Percentiles rank a stretch among this genome's conserved stretches.
Evolutionary conservation across 1,284 basidiomycete species (phyloP).

Genomic region (Earliella scabrosa): DNA sequence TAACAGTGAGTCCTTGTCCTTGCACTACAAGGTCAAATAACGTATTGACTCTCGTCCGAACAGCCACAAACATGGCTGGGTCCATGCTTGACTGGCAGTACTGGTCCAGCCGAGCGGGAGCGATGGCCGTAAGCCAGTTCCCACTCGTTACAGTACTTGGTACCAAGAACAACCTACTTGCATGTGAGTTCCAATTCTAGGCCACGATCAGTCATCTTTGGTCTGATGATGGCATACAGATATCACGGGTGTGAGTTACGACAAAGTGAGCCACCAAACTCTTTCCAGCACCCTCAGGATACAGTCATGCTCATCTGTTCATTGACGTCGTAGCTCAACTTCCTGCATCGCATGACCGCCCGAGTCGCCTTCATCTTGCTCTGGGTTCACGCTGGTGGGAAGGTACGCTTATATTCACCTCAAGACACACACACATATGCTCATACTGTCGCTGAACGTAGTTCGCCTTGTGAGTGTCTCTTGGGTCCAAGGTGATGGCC

Average conservation of each 20-base stretch:
- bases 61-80: slow-evolving; percentile 43
- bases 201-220: too few relatives aligned
- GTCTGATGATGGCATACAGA: too few relatives aligned
- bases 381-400: slow-evolving; percentile 51
- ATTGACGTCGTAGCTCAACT: slow-evolving; percentile 46
- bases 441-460: neutral
- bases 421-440: too few relatives aligned
- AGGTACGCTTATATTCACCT: slow-evolving; percentile 41
- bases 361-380: slow-evolving; percentile 49
- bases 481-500: too few relatives aligned
- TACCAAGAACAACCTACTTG: slow-evolving; percentile 65
- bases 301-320: too few relatives aligned
- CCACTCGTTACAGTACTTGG: slow-evolving; percentile 66
- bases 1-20: slow-evolving; percentile 43
- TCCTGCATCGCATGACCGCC: slow-evolving; percentile 54
- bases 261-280: slow-evolving; percentile 43
- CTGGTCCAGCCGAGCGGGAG: slow-evolving; percentile 54
- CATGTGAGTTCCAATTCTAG: slow-evolving; percentile 53
- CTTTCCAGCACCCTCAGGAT: neutral
- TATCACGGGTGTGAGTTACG: slow-evolving; percentile 60
- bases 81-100: slow-evolving; percentile 39
- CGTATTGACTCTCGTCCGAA: neutral
- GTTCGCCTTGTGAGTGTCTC: neutral
- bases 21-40: neutral
- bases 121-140: slow-evolving; percentile 57